Base-by-base conservation (phyloP, 441 rosid genomes). In the Adansonia rubrostipa region DNA sequence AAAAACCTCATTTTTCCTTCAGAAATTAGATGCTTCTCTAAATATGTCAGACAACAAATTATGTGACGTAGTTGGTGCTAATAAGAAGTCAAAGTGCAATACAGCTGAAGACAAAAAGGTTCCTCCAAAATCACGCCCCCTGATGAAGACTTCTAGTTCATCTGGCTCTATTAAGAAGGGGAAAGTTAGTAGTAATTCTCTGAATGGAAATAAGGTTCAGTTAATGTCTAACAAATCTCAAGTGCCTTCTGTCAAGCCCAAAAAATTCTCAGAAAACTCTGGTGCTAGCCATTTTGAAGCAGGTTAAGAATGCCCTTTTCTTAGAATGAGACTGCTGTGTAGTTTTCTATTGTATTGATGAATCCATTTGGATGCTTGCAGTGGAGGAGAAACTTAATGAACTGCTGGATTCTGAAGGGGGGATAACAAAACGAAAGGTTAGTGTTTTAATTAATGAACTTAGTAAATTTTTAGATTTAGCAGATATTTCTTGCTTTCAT, bases 381-480 rank as follows among this genome's bases (percentile, higher is more conserved):
- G 99, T 97, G 84, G 94, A 94, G 82, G 99, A 88, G 90, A 97
- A 95, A 87, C 91, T 97, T 68, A 97, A 94, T 79, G 99, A 97
- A 81, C 82, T 97, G 87, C 92, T 96, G 87, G 99, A 94, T 90
- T 86, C 74, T 74, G 97, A 87, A 65, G 98, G 99, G 83, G 99
- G 99, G 66, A 92, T 97, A 66, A 93, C 94, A 87, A 97, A 91
- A 88, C 87, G 97, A 75, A 97, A 90, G 85, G 99, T 97, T 86
- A 87, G 95, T 76, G 74, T 51, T 70, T 73, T 14, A 50, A 36
- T 57, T 24, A 28, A 48, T 65, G n/a, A 42, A 57, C 63, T 14
- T 22, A 70, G 73, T 69, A 69, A 69, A 28, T 13, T 70, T 70
- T 50, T 62, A 17, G 10, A 66, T 75, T 61, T 50, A 57, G 17